Evolutionary conservation across 2,329 filamentous ascomycete genomes (phyloP).

Genomic region (Colletotrichum echinochloae): DNA sequence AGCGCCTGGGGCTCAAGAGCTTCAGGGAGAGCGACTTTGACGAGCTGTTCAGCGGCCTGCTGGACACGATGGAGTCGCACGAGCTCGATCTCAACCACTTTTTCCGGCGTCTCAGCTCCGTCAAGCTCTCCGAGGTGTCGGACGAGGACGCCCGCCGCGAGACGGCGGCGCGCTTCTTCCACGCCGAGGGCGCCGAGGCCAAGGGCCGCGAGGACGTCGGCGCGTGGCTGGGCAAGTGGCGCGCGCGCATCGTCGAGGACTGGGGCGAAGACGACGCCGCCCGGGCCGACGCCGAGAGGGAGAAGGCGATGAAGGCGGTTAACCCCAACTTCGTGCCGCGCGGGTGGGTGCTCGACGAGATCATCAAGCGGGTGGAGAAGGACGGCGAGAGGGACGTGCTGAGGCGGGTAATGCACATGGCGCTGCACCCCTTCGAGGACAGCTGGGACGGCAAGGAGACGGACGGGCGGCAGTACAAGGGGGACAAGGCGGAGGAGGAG

Average conservation of each 20-base stretch:
- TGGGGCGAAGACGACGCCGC: conserved; percentile 69
- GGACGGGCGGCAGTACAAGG: conserved; percentile 62
- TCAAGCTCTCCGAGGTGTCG: conserved; percentile 72
- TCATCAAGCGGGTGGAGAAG: conserved; percentile 90
- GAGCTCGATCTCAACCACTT: conserved; percentile 96
- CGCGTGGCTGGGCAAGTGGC: conserved; percentile 87
- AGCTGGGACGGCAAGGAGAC: conserved; percentile 69
- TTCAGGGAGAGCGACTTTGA: conserved; percentile 82
- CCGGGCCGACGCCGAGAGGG: conserved; percentile 73
- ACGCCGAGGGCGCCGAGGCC: conserved; percentile 75
- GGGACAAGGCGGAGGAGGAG: conserved; percentile 79
- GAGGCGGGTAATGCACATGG: conserved; percentile 83
- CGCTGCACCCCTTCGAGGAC: conserved; percentile 86
- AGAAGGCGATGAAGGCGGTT: conserved; percentile 80
- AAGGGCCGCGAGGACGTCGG: conserved; percentile 76
- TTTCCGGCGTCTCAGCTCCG: conserved; percentile 80
- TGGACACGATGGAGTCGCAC: conserved; percentile 84
- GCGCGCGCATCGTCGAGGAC: conserved; percentile 77
- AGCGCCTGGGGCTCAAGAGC: conserved; percentile 79
- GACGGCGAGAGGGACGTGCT: conserved; percentile 84
- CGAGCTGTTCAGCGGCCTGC: conserved; percentile 80
- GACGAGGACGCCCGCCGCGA: conserved; percentile 73
- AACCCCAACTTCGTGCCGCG: conserved; percentile 95
- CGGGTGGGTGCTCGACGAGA: conserved; percentile 92
- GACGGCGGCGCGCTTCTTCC: conserved; percentile 82